Evolutionary conservation across 768 basidiomycete genomes (phyloP), one percentile per base, ranked within the genome.

Genomic region (Gelatoporia subvermispora): DNA sequence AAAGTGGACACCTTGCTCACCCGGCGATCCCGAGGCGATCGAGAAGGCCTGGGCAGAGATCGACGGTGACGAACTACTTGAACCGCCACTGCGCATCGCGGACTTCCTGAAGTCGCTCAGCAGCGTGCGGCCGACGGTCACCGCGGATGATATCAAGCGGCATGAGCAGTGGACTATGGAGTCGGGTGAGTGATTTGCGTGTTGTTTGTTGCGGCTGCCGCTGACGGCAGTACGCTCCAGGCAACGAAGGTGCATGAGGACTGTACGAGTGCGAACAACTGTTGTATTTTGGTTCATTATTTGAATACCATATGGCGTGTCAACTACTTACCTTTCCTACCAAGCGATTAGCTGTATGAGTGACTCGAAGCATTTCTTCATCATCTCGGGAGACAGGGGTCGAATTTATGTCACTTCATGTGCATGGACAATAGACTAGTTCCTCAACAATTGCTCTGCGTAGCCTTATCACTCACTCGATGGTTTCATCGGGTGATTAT

Each of bases 1-100:
- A 67, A 93, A 84, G 68, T 95, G 81, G 85, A 97, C 93, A 18
- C 96, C 96, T 2, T 99, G 96, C 65, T 97, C 94, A 2, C 94
- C 96, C 1, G 94, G 95, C 8, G 93, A 94, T 56, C 74, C 81
- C 0, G 81, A 80, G 0, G 93, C 89, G 0, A 72, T 81, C 43
- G 95, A 98, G 71, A 92, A 86, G 73, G 72, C 81, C 4, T 97
- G 95, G 95, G 79, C 87, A 18, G 87, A 88, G 47, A 75, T 99
- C 37, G 83, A 84, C 38, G 84, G 86, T 2, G 88, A 97, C 46
- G 90, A 96, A 63, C 71, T 97, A 35, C 72, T 84, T n/a, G 95
- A 98, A 65, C 95, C 96, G 1, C 77, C 85, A 44, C 70, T 98
- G 64, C 81, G 71, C 49, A 45, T 90, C 25, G 72, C 68, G 9